phyloP scores from a whole-genome alignment of 805 yeast genomes.

The Zygoascus bituminiphila region DNA sequence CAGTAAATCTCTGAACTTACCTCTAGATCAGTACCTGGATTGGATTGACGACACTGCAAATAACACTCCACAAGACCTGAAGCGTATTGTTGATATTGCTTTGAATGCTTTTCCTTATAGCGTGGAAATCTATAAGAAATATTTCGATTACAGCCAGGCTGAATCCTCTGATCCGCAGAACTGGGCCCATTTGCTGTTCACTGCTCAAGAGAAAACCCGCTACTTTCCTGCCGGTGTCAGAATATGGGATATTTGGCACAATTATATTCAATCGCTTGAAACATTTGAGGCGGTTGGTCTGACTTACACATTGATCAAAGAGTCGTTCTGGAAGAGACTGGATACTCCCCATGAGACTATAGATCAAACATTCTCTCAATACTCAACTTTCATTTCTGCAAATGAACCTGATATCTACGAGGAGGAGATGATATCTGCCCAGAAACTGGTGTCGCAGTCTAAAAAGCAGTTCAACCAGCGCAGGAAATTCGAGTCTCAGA shows the following conservation, averaged over 20 bases:
- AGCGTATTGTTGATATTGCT: constrained; percentile 1
- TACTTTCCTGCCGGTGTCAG: constrained; percentile 13
- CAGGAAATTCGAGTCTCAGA: constrained; percentile 16
- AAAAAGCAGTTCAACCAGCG: constrained; percentile 7
- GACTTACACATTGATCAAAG: constrained; percentile 1
- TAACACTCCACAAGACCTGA: not conserved
- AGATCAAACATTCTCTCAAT: constrained; percentile 22
- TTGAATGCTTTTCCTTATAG: constrained; percentile 7
- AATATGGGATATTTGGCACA: constrained; percentile 19
- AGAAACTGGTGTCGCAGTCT: constrained; percentile 16
- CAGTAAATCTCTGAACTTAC: not conserved
- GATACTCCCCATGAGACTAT: constrained; percentile 20
- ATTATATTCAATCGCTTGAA: not conserved
- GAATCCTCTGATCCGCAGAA: not conserved
- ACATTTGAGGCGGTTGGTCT: not conserved
- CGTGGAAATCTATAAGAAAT: constrained; percentile 4
- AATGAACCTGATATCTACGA: constrained; percentile 21
- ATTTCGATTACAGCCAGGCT: not conserved
- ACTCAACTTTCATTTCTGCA: constrained; percentile 22
- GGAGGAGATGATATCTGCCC: constrained; percentile 19
- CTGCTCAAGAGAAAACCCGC: constrained; percentile 8
- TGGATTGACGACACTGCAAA: constrained; percentile 8
- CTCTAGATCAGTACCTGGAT: constrained; percentile 6
- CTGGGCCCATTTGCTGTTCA: not conserved
- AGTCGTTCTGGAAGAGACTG: constrained; percentile 19